Percentiles rank a stretch among this genome's conserved stretches.
phyloP scores from a whole-genome alignment of 306 rosid species.

The Astragalus glycyphyllos region DNA sequence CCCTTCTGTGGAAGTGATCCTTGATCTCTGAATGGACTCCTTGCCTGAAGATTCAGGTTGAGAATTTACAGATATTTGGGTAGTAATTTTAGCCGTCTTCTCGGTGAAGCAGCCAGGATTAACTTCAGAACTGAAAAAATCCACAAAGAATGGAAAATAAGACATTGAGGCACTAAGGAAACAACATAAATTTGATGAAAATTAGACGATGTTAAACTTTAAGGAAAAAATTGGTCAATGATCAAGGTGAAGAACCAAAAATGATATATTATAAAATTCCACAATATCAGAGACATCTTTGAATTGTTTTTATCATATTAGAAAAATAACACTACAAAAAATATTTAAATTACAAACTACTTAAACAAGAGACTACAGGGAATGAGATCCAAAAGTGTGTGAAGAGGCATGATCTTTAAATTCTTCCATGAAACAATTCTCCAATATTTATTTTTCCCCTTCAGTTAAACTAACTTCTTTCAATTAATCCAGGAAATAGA shows the following conservation, averaged over 20 bases:
- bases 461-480: slow-evolving; percentile 30
- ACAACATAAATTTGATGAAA: slow-evolving; percentile 9
- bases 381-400: slow-evolving; percentile 23
- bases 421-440: slow-evolving; percentile 37
- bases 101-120: slow-evolving; percentile 52
- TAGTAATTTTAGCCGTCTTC: slow-evolving; percentile 46
- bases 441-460: slow-evolving; percentile 4
- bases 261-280: slow-evolving; percentile 28
- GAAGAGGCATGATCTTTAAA: slow-evolving; percentile 27
- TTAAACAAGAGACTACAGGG: slow-evolving; percentile 14
- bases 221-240: slow-evolving; percentile 3
- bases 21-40: slow-evolving; percentile 51
- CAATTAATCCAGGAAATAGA: slow-evolving; percentile 34
- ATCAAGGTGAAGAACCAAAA: slow-evolving; percentile 31
- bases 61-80: slow-evolving; percentile 48
- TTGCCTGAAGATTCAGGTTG: slow-evolving; percentile 46
- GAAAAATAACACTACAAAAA: neutral
- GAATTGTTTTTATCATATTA: neutral
- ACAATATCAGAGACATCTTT: slow-evolving; percentile 1
- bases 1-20: slow-evolving; percentile 52
- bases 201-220: neutral
- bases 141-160: slow-evolving; percentile 15
- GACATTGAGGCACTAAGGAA: neutral
- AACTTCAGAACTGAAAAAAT: slow-evolving; percentile 57
- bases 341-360: slow-evolving; percentile 16